Evolutionary conservation across 176 grass and related monocot species (phyloP).

Genomic region (Oryza longistaminata): DNA sequence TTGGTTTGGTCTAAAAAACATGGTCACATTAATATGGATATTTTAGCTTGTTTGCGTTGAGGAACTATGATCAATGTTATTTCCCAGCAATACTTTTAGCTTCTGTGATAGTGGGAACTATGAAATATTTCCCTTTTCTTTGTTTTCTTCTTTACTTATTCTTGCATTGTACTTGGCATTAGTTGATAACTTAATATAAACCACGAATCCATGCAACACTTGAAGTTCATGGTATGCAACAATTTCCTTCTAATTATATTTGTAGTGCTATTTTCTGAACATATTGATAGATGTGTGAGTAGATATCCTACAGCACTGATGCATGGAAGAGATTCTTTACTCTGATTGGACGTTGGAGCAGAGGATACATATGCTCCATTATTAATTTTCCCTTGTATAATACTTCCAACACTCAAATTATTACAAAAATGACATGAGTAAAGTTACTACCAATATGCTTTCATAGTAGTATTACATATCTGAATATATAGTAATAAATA

Average conservation of each 20-base stretch:
- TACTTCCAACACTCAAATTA: not conserved
- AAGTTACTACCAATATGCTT: not conserved
- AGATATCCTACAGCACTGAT: not conserved
- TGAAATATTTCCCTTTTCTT: not conserved
- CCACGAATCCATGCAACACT: not conserved
- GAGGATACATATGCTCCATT: not conserved
- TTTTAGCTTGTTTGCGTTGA: not conserved
- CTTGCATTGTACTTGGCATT: not conserved
- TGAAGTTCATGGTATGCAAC: not conserved
- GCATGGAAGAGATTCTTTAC: not conserved
- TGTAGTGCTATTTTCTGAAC: not conserved
- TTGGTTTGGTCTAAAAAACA: not conserved
- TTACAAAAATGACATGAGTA: no score
- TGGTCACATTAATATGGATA: not conserved
- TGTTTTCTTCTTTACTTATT: not conserved
- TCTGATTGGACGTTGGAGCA: not conserved
- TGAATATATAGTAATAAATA: not conserved
- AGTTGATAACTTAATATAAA: not conserved
- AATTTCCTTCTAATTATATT: not conserved
- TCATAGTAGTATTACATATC: not conserved
- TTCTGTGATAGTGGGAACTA: not conserved
- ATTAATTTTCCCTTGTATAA: slow-evolving; percentile 6
- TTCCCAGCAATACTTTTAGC: not conserved
- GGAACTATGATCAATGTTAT: not conserved
- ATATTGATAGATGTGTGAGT: not conserved